Percentiles rank a stretch among this genome's conserved stretches.
These are phyloP conservation scores for Cercophora scortea DNA, from an alignment of 495 filamentous ascomycete species.

Conservation along the genomic window DNA sequence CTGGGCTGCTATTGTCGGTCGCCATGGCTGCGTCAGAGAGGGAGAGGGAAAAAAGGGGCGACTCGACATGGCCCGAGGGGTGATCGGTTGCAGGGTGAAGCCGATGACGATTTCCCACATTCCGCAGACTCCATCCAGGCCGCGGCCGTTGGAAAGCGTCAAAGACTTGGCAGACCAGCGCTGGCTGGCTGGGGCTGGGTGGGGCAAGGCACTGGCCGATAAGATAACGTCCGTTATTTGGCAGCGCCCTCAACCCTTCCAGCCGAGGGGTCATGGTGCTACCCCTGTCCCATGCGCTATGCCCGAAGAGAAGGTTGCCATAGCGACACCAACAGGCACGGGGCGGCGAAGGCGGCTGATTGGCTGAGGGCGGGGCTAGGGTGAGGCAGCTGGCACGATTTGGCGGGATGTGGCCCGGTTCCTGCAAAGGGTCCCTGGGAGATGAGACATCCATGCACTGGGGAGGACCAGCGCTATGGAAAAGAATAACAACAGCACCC, in stretches of 20 bases:
- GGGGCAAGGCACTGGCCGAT: slow-evolving; percentile 2
- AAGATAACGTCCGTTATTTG: neutral
- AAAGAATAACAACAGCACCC: slow-evolving; percentile 10
- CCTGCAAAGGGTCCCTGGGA: slow-evolving; percentile 1
- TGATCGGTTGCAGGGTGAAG: neutral
- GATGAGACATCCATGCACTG: slow-evolving; percentile 10
- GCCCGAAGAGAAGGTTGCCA: neutral
- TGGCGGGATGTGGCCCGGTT: too few species aligned
- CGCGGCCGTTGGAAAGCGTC: neutral
- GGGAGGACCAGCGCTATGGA: too few species aligned
- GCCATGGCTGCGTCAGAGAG: slow-evolving; percentile 6
- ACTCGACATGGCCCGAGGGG: neutral
- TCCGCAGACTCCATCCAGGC: neutral
- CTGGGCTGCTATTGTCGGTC: neutral
- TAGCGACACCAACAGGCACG: neutral
- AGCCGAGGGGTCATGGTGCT: too few species aligned
- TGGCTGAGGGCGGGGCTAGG: neutral
- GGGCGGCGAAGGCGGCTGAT: neutral
- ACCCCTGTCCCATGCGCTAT: too few species aligned
- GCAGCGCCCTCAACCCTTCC: too few species aligned
- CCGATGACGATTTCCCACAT: neutral
- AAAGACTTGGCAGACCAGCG: neutral
- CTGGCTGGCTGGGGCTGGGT: neutral
- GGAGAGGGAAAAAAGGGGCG: neutral
- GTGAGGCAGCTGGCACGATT: neutral